phyloP scores from a whole-genome alignment of 106 monocot genomes.

The Posidonia australis region DNA sequence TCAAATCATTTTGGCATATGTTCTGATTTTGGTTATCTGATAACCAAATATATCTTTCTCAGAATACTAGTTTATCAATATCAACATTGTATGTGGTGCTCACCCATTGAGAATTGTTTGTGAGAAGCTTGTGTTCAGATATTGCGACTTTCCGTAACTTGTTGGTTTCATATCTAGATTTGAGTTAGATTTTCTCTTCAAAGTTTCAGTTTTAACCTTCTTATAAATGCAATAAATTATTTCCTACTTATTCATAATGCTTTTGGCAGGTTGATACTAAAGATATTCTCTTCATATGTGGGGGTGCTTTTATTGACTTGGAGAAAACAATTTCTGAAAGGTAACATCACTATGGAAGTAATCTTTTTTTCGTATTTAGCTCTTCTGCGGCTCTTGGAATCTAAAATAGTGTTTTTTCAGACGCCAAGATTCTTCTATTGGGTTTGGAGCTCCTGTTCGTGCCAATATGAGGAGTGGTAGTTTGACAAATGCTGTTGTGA shows the following conservation, averaged over 20 bases:
- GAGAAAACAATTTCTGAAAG: conserved; percentile 82
- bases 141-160: no score
- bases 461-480: conserved; percentile 40
- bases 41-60: no score
- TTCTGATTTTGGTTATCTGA: no score
- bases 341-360: conserved; percentile 15
- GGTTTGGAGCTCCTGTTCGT: conserved; percentile 63
- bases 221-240: neutral
- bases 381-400: neutral
- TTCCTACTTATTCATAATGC: neutral
- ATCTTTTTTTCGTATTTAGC: neutral
- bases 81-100: neutral
- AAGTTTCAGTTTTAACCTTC: neutral
- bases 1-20: no score
- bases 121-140: neutral
- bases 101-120: neutral
- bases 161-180: no score
- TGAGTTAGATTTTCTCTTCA: no score
- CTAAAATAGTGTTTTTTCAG: conserved; percentile 14
- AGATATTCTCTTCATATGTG: conserved; percentile 83
- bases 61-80: no score
- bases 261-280: conserved; percentile 62
- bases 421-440: conserved; percentile 70
- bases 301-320: conserved; percentile 70
- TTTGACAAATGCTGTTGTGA: conserved; percentile 34